Conservation (phyloP, 352 stramenopile species). For the Peronospora destructor region DNA sequence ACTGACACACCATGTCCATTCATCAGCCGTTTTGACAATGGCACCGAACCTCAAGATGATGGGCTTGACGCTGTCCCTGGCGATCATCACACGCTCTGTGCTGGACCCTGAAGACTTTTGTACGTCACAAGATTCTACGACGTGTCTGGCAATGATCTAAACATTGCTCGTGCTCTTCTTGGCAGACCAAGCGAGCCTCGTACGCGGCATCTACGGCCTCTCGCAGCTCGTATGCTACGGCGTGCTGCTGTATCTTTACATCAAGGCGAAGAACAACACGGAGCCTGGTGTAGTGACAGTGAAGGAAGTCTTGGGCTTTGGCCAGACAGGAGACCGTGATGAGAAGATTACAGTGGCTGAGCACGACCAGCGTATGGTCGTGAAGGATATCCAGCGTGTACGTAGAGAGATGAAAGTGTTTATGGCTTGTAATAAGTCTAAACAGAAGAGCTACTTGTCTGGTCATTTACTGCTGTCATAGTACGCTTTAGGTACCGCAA, state of each 20-base stretch:
- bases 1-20: no score
- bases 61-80: conserved; percentile 56
- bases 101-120: conserved; percentile 55
- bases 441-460: background rate
- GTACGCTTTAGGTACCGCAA: conserved; percentile 52
- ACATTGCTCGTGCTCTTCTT: background rate
- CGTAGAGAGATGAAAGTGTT: conserved; percentile 4
- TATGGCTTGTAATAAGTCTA: background rate
- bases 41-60: conserved; percentile 78
- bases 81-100: conserved; percentile 54
- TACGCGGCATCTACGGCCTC: conserved; percentile 49
- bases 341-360: conserved; percentile 81
- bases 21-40: conserved; percentile 23
- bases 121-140: conserved; percentile 12
- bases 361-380: conserved; percentile 65
- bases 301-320: conserved; percentile 76
- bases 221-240: conserved; percentile 68
- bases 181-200: conserved; percentile 47
- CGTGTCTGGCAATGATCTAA: no score
- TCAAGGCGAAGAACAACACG: conserved; percentile 74
- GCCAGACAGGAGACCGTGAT: conserved; percentile 58
- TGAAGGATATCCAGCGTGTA: conserved; percentile 71
- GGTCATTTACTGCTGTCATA: conserved; percentile 5
- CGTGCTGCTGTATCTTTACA: conserved; percentile 51
- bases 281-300: conserved; percentile 61